Conservation (phyloP, 768 basidiomycete species). For the Amanita rubescens region DNA sequence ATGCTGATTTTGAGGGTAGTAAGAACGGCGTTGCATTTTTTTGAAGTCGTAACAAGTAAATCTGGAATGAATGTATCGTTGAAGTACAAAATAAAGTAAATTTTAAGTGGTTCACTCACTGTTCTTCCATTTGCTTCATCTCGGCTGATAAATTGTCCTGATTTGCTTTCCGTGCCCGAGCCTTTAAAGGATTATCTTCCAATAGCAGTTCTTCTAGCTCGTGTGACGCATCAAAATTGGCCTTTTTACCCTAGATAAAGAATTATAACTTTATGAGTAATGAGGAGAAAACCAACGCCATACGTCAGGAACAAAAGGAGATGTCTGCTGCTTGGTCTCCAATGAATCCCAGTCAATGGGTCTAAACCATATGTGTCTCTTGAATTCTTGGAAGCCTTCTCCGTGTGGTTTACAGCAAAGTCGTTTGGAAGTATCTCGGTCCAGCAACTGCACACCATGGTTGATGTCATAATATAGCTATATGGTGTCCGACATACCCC, state of each 20-base stretch:
- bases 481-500: conserved; percentile 46
- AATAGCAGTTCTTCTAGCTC: conserved; percentile 93
- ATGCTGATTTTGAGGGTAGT: conserved; percentile 82
- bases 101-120: conserved; percentile 46
- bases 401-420: conserved; percentile 77
- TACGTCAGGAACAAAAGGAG: conserved; percentile 90
- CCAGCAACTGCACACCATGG: conserved; percentile 55
- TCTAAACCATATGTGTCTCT: conserved; percentile 79
- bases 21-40: conserved; percentile 85
- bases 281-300: conserved; percentile 17
- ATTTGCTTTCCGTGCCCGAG: conserved; percentile 83
- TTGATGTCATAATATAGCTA: conserved; percentile 5
- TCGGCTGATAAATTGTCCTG: conserved; percentile 86
- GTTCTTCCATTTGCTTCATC: conserved; percentile 98
- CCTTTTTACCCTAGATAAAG: conserved; percentile 79
- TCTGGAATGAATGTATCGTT: conserved; percentile 30
- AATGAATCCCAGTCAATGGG: conserved; percentile 86
- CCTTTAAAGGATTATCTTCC: conserved; percentile 96
- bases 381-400: conserved; percentile 75
- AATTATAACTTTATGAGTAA: conserved; percentile 10
- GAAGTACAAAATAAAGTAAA: not conserved
- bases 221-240: conserved; percentile 98
- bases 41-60: conserved; percentile 91
- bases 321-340: conserved; percentile 62
- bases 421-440: conserved; percentile 75